Evolutionary conservation across 1,284 basidiomycete species (phyloP).

Genomic region (Polyporus tsugae): DNA sequence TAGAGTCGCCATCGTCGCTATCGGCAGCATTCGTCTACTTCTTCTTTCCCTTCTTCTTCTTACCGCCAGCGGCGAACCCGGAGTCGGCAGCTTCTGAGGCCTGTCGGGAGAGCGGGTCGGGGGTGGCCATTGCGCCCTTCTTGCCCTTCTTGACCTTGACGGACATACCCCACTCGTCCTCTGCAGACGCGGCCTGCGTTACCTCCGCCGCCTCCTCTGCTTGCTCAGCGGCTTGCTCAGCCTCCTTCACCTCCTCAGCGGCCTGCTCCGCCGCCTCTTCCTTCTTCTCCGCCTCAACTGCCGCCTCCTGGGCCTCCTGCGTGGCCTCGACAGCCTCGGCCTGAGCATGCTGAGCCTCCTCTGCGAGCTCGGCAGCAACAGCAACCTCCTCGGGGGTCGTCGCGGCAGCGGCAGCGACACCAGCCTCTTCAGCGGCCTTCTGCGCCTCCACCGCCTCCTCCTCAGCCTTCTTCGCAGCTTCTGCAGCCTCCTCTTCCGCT

Average conservation of each 20-base stretch:
- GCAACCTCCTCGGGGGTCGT: slow-evolving; percentile 14
- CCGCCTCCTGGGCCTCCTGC: slow-evolving; percentile 18
- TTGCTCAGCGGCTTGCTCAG: slow-evolving; percentile 19
- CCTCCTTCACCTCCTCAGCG: slow-evolving; percentile 29
- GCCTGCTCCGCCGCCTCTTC: slow-evolving; percentile 25
- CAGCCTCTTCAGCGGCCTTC: not conserved
- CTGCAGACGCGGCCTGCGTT: slow-evolving; percentile 26
- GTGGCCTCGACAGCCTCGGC: slow-evolving; percentile 18
- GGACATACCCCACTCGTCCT: slow-evolving; percentile 28
- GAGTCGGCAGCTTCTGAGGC: slow-evolving; percentile 16
- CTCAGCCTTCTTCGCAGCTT: slow-evolving; percentile 19
- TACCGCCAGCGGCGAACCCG: slow-evolving; percentile 15
- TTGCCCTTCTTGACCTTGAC: slow-evolving; percentile 35
- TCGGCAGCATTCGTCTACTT: slow-evolving; percentile 18
- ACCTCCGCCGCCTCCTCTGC: slow-evolving; percentile 17
- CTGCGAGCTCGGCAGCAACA: slow-evolving; percentile 11
- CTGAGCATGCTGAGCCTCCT: slow-evolving; percentile 17
- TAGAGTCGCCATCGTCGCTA: slow-evolving; percentile 19
- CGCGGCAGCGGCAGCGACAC: slow-evolving; percentile 14
- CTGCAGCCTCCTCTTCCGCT: slow-evolving; percentile 19
- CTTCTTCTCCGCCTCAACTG: slow-evolving; percentile 21
- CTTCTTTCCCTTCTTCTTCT: slow-evolving; percentile 38
- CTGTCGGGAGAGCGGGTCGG: slow-evolving; percentile 20
- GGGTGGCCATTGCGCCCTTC: slow-evolving; percentile 18
- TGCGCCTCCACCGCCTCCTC: slow-evolving; percentile 3